Evolutionary conservation across 2,329 filamentous ascomycete genomes (phyloP), one percentile per base, ranked within the genome.

Genomic region (Fusarium chuoi): DNA sequence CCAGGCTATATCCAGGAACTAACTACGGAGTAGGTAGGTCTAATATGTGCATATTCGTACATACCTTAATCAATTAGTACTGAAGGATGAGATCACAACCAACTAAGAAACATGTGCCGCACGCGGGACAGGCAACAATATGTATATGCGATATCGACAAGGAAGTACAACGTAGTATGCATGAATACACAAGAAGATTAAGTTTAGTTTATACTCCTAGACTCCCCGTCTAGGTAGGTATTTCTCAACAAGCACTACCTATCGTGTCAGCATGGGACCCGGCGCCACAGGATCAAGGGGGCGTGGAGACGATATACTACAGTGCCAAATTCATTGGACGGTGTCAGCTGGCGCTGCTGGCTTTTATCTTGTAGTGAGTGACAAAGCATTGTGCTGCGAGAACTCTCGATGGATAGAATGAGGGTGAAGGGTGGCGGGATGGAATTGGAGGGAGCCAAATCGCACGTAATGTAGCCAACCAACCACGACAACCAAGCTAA

Each of bases 201-300:
- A 51, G 62, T 54, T 63, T 46, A 42, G 46, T 45, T 58, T 54
- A 63, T 35, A 45, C 38, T 26, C 52, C 36, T 54, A 63, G 28
- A 45, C 38, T 26, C 52, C 36, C 44, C 20, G 18, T 46, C 41
- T 45, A 33, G 24, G 51, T 38, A 46, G 10, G 26, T 30, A 20
- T 62, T 30, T 39, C n/a, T 68, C 59, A 57, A 69, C 54, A 48
- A 62, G 20, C 68, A 68, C 33, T 14, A 33, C 33, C 70, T 75
- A 75, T 70, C 52, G 68, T 64, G 57, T 68, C 63, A 74, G 60
- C 55, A 59, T 60, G 56, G 56, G 55, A 54, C 35, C 51, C 35
- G 26, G 46, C 63, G 68, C 68, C 64, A 70, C 48, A 49, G 52
- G 44, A 57, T 45, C 54, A 74, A 58, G 70, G 71, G 69, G 55